These are phyloP conservation scores for Coprinellus micaceus DNA, from an alignment of 768 basidiomycete species.

Conservation along the genomic window DNA sequence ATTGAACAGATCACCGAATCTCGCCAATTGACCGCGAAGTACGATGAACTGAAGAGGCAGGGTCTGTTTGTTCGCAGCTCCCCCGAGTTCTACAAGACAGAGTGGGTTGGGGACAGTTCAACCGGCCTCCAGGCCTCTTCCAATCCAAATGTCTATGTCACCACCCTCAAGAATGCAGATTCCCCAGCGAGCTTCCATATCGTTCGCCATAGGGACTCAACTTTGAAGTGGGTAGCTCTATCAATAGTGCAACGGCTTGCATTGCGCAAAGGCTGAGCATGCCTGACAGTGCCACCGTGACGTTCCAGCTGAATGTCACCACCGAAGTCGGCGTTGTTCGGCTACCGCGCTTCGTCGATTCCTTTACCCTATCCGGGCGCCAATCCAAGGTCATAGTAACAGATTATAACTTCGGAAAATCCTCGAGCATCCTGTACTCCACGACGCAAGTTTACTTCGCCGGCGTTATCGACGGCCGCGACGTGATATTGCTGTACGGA, in stretches of 20 bases:
- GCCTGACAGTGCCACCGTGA: constrained; percentile 38
- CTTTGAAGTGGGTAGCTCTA: background rate
- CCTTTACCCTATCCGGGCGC: constrained; percentile 62
- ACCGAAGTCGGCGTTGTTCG: constrained; percentile 49
- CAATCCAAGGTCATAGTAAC: constrained; percentile 73
- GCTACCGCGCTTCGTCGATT: constrained; percentile 50
- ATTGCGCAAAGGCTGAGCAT: background rate
- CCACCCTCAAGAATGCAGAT: constrained; percentile 66
- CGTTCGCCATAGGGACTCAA: constrained; percentile 2
- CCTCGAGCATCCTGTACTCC: constrained; percentile 58
- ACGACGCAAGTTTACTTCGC: constrained; percentile 74
- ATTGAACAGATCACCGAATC: constrained; percentile 53
- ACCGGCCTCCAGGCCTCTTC: constrained; percentile 40
- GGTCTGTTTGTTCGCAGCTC: constrained; percentile 77
- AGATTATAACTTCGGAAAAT: constrained; percentile 64
- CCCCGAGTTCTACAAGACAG: constrained; percentile 75
- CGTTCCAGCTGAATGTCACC: constrained; percentile 59
- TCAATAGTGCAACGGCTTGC: too few species aligned
- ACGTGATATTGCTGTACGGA: constrained; percentile 63
- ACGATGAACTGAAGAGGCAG: constrained; percentile 73
- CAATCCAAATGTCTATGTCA: constrained; percentile 52
- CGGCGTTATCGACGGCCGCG: constrained; percentile 53
- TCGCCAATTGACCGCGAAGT: constrained; percentile 63
- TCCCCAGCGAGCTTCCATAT: constrained; percentile 58
- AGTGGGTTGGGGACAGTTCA: constrained; percentile 63